A percentile compares a stretch with the other conserved stretches of the same genome.
phyloP scores from a whole-genome alignment of 306 rosid genomes.

The Mimosa bimucronata region DNA sequence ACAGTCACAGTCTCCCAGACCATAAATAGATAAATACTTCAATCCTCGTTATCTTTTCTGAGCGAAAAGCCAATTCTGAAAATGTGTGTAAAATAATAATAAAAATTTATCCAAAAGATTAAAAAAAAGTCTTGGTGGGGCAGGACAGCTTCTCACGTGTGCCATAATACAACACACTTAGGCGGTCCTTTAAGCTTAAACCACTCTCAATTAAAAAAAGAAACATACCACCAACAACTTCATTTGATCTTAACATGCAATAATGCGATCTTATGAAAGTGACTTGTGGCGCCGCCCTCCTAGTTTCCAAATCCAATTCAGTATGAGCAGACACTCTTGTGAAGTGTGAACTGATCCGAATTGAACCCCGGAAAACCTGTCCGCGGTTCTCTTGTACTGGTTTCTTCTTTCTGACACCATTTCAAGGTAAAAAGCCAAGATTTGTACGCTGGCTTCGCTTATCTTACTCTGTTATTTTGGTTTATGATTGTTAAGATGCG shows the following conservation, averaged over 20 bases:
- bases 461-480: no score
- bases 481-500: not conserved
- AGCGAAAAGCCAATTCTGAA: not conserved
- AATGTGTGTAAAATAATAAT: not conserved
- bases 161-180: not conserved
- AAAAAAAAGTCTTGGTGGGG: not conserved
- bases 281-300: not conserved
- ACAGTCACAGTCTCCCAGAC: not conserved
- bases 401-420: not conserved
- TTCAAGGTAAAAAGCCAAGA: not conserved
- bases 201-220: not conserved
- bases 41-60: not conserved
- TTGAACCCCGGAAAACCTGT: not conserved
- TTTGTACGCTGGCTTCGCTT: not conserved
- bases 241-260: not conserved
- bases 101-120: not conserved
- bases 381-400: not conserved
- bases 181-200: not conserved
- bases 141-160: not conserved
- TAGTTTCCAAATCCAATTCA: not conserved
- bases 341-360: not conserved
- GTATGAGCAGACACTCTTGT: not conserved
- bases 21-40: not conserved
- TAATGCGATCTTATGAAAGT: not conserved
- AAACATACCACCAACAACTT: not conserved